These are phyloP conservation scores for Isabelozyma heimii DNA, from an alignment of 805 yeast species.

Conservation along the genomic window DNA sequence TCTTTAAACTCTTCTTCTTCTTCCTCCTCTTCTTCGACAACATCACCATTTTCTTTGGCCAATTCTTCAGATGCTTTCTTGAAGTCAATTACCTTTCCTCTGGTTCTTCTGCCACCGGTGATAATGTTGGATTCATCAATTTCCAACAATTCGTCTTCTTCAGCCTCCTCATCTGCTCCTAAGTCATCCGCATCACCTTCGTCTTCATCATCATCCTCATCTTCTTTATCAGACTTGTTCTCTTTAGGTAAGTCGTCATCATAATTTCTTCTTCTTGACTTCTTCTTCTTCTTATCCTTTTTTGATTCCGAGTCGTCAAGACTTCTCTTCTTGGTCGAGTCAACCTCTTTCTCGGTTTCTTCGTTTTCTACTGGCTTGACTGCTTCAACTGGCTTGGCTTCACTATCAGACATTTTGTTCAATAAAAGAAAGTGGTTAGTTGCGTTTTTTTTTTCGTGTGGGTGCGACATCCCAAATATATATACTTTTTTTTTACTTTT, in stretches of 20 bases:
- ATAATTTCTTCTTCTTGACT: constrained; percentile 57
- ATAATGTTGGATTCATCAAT: constrained; percentile 83
- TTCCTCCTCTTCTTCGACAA: constrained; percentile 41
- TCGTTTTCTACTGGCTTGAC: background rate
- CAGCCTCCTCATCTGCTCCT: constrained; percentile 59
- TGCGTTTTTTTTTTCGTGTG: background rate
- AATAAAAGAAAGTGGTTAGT: background rate
- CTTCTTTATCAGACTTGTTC: constrained; percentile 29
- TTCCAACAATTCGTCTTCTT: constrained; percentile 76
- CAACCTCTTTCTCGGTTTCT: constrained; percentile 3
- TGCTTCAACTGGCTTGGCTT: constrained; percentile 1
- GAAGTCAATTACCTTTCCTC: constrained; percentile 86
- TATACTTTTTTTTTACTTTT: too few relatives aligned
- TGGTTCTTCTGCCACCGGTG: constrained; percentile 81
- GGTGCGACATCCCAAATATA: too few relatives aligned
- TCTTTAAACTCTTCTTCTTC: constrained; percentile 53
- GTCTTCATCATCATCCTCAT: constrained; percentile 47
- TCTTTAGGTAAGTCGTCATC: constrained; percentile 56
- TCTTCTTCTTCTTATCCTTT: constrained; percentile 34
- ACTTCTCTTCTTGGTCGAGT: constrained; percentile 4
- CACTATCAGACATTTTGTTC: background rate
- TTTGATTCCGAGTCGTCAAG: constrained; percentile 8
- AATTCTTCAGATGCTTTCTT: constrained; percentile 74
- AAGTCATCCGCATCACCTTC: constrained; percentile 49
- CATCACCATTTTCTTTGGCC: constrained; percentile 45